Evolutionary conservation across 345 rosid species (phyloP), one percentile per base, ranked within the genome.

Genomic region (Triadica sebifera): DNA sequence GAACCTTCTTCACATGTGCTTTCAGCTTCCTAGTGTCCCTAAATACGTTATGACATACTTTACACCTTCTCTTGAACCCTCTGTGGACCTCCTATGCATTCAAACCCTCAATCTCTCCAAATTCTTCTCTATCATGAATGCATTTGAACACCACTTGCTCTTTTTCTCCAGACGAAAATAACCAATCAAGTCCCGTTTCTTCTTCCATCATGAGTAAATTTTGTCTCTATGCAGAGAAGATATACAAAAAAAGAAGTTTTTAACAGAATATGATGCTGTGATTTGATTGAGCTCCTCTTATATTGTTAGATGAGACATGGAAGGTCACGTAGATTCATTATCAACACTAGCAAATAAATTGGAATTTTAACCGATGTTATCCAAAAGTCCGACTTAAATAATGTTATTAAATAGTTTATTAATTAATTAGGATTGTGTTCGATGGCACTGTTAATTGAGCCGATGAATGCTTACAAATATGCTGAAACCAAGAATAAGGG

Each of bases 21-120:
- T 59, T 72, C 0, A 72, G 8, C 45, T 59, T 43, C 24, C 59
- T 72, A 0, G 10, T 29, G 13, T 72, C 75, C 4, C 75, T 67
- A 12, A 72, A 72, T 15, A 72, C 66, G 10, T 72, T 72, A 25
- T 72, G 67, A 49, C 75, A 72, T 13, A 45, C 12, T 60, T 46
- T 43, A 29, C 75, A 59, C 25, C 20, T 43, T 61, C 25, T 72
- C 57, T 59, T 72, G 24, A 59, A 72, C 24, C 67, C 22, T 43
- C 29, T 72, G 25, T 72, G 75, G 15, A 72, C 6, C 16, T 58
- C 67, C 51, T 59, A 67, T 20, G 47, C 43, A 5, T 20, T 2
- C n/a, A 72, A 60, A 12, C 59, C 75, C 5, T 59, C 57, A 13
- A 71, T 43, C 15, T 41, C 55, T 0, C 29, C 7, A 22, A 71